Conservation (phyloP, 306 rosid species). For the Cicer bijugum region DNA sequence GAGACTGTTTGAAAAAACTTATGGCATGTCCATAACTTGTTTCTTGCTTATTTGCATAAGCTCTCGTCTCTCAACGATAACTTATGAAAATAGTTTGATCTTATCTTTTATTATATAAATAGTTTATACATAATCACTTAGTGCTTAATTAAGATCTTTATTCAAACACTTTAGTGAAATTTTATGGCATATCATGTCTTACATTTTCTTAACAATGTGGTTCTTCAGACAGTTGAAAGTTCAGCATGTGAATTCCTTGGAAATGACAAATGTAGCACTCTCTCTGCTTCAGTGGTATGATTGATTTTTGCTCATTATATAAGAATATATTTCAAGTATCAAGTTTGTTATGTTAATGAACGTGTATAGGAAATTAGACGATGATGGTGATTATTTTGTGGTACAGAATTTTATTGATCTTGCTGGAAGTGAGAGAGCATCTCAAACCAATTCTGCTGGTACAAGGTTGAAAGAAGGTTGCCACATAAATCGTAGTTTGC, state of each 20-base stretch:
- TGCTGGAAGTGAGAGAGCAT: slow-evolving; percentile 97
- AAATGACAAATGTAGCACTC: slow-evolving; percentile 92
- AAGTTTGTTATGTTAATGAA: slow-evolving; percentile 33
- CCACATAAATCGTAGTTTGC: slow-evolving; percentile 97
- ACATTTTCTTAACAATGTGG: slow-evolving; percentile 40
- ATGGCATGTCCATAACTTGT: no score
- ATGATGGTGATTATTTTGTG: slow-evolving; percentile 15
- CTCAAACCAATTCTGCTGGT: slow-evolving; percentile 94
- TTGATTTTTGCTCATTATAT: neutral
- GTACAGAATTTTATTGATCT: slow-evolving; percentile 92
- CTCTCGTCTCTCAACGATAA: no score
- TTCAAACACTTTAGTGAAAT: neutral
- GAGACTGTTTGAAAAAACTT: no score
- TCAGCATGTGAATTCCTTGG: slow-evolving; percentile 86
- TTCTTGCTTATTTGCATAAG: no score
- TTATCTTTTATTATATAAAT: no score
- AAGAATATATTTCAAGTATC: neutral
- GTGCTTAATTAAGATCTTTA: no score
- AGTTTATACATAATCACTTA: no score
- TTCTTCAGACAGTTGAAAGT: slow-evolving; percentile 87
- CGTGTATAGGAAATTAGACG: slow-evolving; percentile 33
- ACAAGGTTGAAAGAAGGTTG: slow-evolving; percentile 96
- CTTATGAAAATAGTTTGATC: no score
- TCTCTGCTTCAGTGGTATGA: slow-evolving; percentile 91
- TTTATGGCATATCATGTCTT: slow-evolving; percentile 29